Base-by-base conservation (phyloP, 805 yeast species). In the Wickerhamiella slavikovae region DNA sequence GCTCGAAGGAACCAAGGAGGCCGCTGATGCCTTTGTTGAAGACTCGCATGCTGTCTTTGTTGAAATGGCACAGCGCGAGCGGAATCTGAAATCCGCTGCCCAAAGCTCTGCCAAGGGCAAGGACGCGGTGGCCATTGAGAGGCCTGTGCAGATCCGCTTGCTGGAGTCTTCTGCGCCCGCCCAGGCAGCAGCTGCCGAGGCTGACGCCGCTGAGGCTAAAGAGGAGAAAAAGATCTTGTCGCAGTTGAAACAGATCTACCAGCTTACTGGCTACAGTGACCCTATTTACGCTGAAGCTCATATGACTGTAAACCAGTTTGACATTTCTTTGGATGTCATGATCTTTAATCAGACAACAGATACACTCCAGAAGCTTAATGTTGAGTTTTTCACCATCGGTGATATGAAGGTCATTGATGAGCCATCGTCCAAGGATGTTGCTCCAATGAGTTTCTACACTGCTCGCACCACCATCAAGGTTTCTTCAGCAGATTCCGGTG, bases 201-300 rank as follows among this genome's bases (percentile, higher is more conserved):
- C 27, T 8, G 15, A 31, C 13, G 26, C 32, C 17, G 9, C 32
- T 11, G 17, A 29, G 3, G 9, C 13, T 4, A 18, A 17, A 10
- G 15, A 13, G 3, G 37, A 31, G 23, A 39, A 38, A 17, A 38
- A 39, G 23, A 36, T 39, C 37, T 60, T 77, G 4, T 80, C 94
- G 1, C 75, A 79, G 54, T 64, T 89, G 46, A 75, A 70, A 52
- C 82, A 79, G 52, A 77, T 91, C 44, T 71, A 80, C 29, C 96
- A 79, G 49, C 65, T 89, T 41, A 85, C 98, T n/a, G 99, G 99
- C 12, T 89, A 82, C 54, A 77, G 94, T 0, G 99, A 89, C 51
- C 93, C 96, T 14, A 91, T 89, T 20, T 89, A 89, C 50, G 96
- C 94, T 5, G 99, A 89, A 57, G 98, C 95, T 1, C 79, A 76